Percentiles rank a stretch among this genome's conserved stretches.
These are phyloP conservation scores for Geotrichum candidum DNA, from an alignment of 1,139 yeast genomes.

Conservation along the genomic window DNA sequence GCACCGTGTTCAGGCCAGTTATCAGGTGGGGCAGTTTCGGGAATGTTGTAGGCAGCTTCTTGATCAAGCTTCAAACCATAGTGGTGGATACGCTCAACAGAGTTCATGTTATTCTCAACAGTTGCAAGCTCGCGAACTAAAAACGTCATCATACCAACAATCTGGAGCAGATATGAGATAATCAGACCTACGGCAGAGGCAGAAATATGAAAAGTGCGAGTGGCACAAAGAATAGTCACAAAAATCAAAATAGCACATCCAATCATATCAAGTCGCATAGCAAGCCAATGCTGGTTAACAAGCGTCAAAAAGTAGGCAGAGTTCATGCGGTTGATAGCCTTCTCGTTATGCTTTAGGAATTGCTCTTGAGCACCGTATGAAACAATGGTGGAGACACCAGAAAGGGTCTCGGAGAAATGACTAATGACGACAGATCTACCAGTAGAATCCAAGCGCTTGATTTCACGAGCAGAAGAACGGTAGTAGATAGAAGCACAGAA, in stretches of 20 bases:
- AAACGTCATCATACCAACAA: slow-evolving; percentile 30
- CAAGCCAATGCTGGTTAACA: slow-evolving; percentile 74
- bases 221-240: slow-evolving; percentile 54
- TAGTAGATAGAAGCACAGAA: slow-evolving; percentile 51
- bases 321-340: slow-evolving; percentile 54
- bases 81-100: slow-evolving; percentile 70
- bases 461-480: slow-evolving; percentile 71
- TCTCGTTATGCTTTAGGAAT: slow-evolving; percentile 47
- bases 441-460: slow-evolving; percentile 73
- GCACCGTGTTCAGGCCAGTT: slow-evolving; percentile 60
- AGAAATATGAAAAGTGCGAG: slow-evolving; percentile 53
- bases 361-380: slow-evolving; percentile 47
- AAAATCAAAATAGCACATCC: slow-evolving; percentile 44
- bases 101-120: slow-evolving; percentile 76
- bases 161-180: slow-evolving; percentile 41
- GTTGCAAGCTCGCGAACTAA: slow-evolving; percentile 50
- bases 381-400: slow-evolving; percentile 65
- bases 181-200: slow-evolving; percentile 69
- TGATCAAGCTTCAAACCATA: slow-evolving; percentile 66
- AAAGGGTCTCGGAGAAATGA: slow-evolving; percentile 66
- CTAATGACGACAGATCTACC: slow-evolving; percentile 71
- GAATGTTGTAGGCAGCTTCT: slow-evolving; percentile 50
- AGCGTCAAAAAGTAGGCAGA: slow-evolving; percentile 62
- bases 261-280: slow-evolving; percentile 52
- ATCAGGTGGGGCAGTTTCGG: slow-evolving; percentile 50